These are phyloP conservation scores for Myxozyma melibiosi DNA, from an alignment of 805 yeast species.

Conservation along the genomic window DNA sequence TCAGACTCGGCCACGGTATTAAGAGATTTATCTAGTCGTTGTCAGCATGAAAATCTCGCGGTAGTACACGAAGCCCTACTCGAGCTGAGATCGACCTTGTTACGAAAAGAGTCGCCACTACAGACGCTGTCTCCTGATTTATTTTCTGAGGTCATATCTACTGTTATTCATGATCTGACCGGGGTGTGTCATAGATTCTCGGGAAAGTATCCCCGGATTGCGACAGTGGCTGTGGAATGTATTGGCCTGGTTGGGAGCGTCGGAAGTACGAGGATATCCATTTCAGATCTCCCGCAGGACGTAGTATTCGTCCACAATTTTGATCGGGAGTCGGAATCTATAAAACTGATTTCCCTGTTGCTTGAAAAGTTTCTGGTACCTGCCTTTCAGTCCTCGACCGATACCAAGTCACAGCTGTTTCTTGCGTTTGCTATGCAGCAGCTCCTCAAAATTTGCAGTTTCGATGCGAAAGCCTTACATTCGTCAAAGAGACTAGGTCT, in stretches of 20 bases:
- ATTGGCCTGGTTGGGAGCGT: conserved; percentile 76
- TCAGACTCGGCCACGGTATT: conserved; percentile 16
- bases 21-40: conserved; percentile 52
- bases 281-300: conserved; percentile 47
- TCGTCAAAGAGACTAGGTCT: not conserved
- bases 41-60: conserved; percentile 64
- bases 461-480: conserved; percentile 38
- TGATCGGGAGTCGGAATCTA: conserved; percentile 61
- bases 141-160: conserved; percentile 14
- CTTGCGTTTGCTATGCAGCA: conserved; percentile 90
- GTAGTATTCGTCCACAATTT: conserved; percentile 63
- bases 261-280: conserved; percentile 60
- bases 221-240: conserved; percentile 65
- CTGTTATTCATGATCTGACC: conserved; percentile 38
- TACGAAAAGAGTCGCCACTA: not conserved
- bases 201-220: conserved; percentile 43
- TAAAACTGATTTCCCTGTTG: conserved; percentile 63
- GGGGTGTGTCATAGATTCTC: conserved; percentile 37
- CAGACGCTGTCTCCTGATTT: not conserved
- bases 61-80: conserved; percentile 63
- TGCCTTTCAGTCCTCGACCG: conserved; percentile 85
- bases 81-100: conserved; percentile 24
- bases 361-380: conserved; percentile 74
- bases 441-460: conserved; percentile 63
- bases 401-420: conserved; percentile 80